A percentile compares a stretch with the other conserved stretches of the same genome.
Conservation (phyloP, 2,329 filamentous ascomycete species). For the Pestalotiopsis sp. region DNA sequence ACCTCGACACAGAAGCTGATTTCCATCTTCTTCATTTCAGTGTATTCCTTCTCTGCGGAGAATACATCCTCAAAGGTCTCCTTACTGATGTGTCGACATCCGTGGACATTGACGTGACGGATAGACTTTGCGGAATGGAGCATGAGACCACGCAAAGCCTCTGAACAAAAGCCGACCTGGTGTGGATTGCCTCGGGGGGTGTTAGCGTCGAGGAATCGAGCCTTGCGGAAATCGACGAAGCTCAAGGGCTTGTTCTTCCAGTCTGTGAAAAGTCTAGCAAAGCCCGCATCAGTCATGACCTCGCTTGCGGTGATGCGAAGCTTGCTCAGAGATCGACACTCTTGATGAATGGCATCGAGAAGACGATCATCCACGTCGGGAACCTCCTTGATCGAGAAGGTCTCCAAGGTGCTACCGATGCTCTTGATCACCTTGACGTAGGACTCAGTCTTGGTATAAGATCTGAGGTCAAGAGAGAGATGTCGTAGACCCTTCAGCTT, state of each 20-base stretch:
- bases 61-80: constrained; percentile 78
- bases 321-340: constrained; percentile 72
- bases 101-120: constrained; percentile 74
- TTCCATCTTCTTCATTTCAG: constrained; percentile 71
- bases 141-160: constrained; percentile 83
- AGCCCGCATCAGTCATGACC: constrained; percentile 74
- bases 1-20: constrained; percentile 75
- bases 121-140: constrained; percentile 73
- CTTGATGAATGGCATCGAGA: constrained; percentile 69
- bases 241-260: constrained; percentile 76
- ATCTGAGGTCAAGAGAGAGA: constrained; percentile 71
- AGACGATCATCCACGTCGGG: constrained; percentile 68
- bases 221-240: constrained; percentile 76
- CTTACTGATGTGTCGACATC: constrained; percentile 79
- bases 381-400: constrained; percentile 76
- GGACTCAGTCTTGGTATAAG: constrained; percentile 56
- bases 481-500: constrained; percentile 69
- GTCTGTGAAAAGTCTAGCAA: constrained; percentile 70
- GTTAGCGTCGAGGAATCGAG: constrained; percentile 74
- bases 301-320: constrained; percentile 82
- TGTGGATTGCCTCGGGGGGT: constrained; percentile 68
- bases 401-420: constrained; percentile 70
- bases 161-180: constrained; percentile 72
- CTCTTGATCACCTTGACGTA: constrained; percentile 63
- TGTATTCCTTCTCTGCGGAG: constrained; percentile 60